Conservation (phyloP, 2,329 filamentous ascomycete genomes). For the Ascosphaera pollenicola region DNA sequence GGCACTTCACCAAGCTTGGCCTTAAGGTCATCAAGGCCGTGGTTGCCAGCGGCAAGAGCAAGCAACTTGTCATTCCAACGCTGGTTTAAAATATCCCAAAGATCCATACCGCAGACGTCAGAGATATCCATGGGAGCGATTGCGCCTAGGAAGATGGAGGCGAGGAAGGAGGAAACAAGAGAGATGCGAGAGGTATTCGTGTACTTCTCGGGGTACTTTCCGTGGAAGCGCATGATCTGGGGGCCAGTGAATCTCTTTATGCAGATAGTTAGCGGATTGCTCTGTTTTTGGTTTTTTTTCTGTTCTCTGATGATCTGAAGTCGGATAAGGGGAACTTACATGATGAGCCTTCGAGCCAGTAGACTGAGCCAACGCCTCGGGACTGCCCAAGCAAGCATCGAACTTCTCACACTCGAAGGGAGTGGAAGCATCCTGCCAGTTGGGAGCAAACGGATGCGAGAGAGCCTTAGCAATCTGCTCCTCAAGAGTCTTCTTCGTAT, state of each 20-base stretch:
- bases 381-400: conserved; percentile 45
- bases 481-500: conserved; percentile 38
- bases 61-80: conserved; percentile 57
- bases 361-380: conserved; percentile 46
- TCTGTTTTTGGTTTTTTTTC: too few species aligned
- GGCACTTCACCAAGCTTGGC: conserved; percentile 61
- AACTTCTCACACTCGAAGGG: conserved; percentile 81
- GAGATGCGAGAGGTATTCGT: conserved; percentile 63
- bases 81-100: conserved; percentile 69
- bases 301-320: neutral
- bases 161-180: conserved; percentile 85
- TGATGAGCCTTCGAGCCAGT: conserved; percentile 93
- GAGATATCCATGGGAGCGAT: conserved; percentile 82
- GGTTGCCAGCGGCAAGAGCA: conserved; percentile 46
- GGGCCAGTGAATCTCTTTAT: conserved; percentile 79
- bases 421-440: conserved; percentile 96
- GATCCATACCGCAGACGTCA: conserved; percentile 90
- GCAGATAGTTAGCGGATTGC: neutral
- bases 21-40: conserved; percentile 42
- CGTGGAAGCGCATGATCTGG: conserved; percentile 75
- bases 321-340: conserved; percentile 28
- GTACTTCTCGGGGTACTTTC: conserved; percentile 63
- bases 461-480: conserved; percentile 55
- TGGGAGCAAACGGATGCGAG: conserved; percentile 70
- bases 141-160: conserved; percentile 65